Evolutionary conservation across 768 basidiomycete species (phyloP).

Genomic region (Cubamyces lactineus): DNA sequence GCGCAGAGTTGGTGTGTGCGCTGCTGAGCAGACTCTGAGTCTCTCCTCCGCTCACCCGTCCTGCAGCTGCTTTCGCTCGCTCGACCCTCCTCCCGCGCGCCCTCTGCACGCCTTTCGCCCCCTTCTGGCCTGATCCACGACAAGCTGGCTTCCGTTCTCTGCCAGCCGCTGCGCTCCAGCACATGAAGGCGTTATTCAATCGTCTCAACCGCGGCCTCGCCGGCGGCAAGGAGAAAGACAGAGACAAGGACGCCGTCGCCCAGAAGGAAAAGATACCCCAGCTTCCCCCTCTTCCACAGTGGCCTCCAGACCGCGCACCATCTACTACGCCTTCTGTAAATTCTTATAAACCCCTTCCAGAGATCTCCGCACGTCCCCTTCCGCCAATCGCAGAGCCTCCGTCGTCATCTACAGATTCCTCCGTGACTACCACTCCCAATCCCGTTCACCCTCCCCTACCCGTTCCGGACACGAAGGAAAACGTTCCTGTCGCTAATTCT

Average conservation of each 20-base stretch:
- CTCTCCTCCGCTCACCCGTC: neutral
- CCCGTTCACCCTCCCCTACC: slow-evolving; percentile 32
- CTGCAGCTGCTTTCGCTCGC: neutral
- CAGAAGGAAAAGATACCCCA: slow-evolving; percentile 63
- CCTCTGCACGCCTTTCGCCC: slow-evolving; percentile 25
- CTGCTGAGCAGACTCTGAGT: neutral
- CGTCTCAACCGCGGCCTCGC: slow-evolving; percentile 67
- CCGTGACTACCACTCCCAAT: slow-evolving; percentile 40
- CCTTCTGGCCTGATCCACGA: slow-evolving; percentile 19
- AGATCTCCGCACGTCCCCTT: slow-evolving; percentile 54
- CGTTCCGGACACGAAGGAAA: slow-evolving; percentile 28
- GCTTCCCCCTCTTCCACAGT: slow-evolving; percentile 63
- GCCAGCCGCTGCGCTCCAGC: slow-evolving; percentile 21
- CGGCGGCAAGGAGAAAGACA: slow-evolving; percentile 69
- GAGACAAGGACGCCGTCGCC: slow-evolving; percentile 39
- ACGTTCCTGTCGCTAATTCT: slow-evolving; percentile 24
- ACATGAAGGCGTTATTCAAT: slow-evolving; percentile 85
- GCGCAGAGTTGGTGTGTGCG: neutral
- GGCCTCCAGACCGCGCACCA: slow-evolving; percentile 57
- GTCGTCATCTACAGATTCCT: slow-evolving; percentile 41
- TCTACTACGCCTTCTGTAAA: slow-evolving; percentile 50
- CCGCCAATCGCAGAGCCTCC: slow-evolving; percentile 50
- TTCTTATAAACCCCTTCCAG: slow-evolving; percentile 74
- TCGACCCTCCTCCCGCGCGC: slow-evolving; percentile 19
- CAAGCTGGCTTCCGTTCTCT: slow-evolving; percentile 19